phyloP scores from a whole-genome alignment of 2,329 filamentous ascomycete genomes.

The Colletotrichum musicola region DNA sequence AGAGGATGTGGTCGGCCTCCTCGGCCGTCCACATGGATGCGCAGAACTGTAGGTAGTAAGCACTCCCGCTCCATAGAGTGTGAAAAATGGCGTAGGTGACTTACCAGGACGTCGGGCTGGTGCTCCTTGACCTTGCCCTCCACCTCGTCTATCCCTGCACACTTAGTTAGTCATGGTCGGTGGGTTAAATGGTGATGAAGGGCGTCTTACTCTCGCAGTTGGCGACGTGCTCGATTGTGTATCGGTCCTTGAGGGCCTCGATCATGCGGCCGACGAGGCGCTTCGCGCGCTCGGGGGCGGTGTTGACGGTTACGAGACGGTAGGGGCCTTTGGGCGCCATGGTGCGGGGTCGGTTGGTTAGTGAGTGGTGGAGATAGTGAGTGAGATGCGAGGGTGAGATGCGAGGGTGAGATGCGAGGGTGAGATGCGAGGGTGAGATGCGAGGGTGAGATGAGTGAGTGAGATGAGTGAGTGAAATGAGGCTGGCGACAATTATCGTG shows the following conservation, averaged over 20 bases:
- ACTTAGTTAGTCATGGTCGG: conserved; percentile 6
- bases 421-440: background rate
- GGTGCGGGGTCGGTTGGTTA: conserved; percentile 20
- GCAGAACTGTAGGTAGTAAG: conserved; percentile 60
- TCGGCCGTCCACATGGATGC: conserved; percentile 67
- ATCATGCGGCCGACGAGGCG: conserved; percentile 71
- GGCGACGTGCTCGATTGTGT: conserved; percentile 71
- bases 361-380: background rate
- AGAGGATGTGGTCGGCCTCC: conserved; percentile 58
- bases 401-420: too few relatives aligned
- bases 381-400: background rate
- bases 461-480: background rate
- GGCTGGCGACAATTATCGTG: too few relatives aligned
- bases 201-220: conserved; percentile 69
- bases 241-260: conserved; percentile 71
- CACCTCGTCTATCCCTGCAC: conserved; percentile 68
- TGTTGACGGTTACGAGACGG: conserved; percentile 77
- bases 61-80: rapidly evolving
- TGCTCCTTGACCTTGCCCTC: conserved; percentile 60
- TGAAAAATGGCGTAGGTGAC: background rate
- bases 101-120: conserved; percentile 47
- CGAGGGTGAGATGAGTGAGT: too few relatives aligned
- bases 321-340: conserved; percentile 66
- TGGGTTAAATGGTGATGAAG: too few relatives aligned
- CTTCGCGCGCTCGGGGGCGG: conserved; percentile 74